Evolutionary conservation across 371 early-diverging fungal genomes (phyloP).

Genomic region (Rhizomucor miehei): DNA sequence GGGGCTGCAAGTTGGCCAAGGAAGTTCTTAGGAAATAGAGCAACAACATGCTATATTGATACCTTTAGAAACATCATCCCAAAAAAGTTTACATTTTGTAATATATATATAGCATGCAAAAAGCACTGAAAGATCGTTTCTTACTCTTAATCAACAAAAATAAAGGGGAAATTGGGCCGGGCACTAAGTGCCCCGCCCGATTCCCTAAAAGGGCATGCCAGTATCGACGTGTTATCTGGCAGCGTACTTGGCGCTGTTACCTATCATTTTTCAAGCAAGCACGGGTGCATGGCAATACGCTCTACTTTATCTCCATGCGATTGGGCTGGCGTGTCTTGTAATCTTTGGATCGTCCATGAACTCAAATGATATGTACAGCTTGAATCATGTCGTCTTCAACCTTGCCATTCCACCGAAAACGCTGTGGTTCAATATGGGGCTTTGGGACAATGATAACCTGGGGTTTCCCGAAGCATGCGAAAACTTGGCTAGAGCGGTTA

Average conservation of each 20-base stretch:
- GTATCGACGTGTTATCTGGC: background rate
- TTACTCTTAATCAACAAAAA: no score
- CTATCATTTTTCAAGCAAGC: background rate
- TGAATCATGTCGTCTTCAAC: slow-evolving; percentile 33
- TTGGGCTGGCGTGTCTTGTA: slow-evolving; percentile 17
- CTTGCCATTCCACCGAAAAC: slow-evolving; percentile 31
- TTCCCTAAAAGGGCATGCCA: no score
- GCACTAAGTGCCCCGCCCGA: no score
- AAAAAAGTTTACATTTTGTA: no score
- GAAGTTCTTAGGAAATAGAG: slow-evolving; percentile 36
- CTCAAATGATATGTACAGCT: slow-evolving; percentile 28
- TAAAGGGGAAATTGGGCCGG: no score
- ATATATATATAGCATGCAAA: no score
- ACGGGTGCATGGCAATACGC: slow-evolving; percentile 4
- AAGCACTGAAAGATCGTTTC: no score
- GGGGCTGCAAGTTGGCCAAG: slow-evolving; percentile 63
- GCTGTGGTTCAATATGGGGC: slow-evolving; percentile 50
- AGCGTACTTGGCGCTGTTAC: slow-evolving; percentile 6
- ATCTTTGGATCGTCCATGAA: background rate
- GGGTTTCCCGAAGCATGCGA: slow-evolving; percentile 33
- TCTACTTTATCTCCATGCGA: slow-evolving; percentile 30
- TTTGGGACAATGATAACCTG: slow-evolving; percentile 22
- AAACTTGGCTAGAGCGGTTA: no score
- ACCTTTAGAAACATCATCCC: background rate
- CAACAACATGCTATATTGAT: background rate